These are phyloP conservation scores for Closterium sp. DNA, from an alignment of 139 green algal species.

Conservation along the genomic window DNA sequence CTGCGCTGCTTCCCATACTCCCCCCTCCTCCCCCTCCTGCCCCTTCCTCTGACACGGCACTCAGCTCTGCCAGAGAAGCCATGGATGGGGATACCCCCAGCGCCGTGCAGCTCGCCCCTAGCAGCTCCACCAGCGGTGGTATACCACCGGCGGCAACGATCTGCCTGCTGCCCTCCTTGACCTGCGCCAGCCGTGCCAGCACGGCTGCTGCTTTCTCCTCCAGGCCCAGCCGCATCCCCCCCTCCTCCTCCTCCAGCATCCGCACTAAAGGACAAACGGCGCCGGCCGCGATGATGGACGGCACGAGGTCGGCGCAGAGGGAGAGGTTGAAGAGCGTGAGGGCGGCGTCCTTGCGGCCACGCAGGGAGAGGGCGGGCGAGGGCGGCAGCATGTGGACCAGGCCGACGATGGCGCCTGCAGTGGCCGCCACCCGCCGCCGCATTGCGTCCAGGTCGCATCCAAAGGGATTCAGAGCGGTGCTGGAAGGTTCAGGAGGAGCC, in stretches of 20 bases:
- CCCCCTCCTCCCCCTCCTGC: neutral
- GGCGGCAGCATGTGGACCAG: constrained; percentile 3
- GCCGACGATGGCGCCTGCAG: neutral
- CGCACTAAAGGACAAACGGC: constrained; percentile 11
- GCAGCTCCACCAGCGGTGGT: neutral
- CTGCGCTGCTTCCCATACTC: neutral
- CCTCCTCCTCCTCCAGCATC: neutral
- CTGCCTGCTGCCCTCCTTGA: neutral
- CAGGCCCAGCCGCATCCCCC: neutral
- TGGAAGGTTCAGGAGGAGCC: neutral
- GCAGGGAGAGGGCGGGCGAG: neutral
- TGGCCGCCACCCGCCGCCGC: neutral
- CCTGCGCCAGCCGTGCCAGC: neutral
- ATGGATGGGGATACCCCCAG: neutral
- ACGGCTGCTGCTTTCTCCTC: constrained; percentile 3
- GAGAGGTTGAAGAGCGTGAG: constrained; percentile 39
- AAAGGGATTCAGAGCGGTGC: neutral
- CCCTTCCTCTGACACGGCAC: neutral
- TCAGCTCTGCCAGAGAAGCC: neutral
- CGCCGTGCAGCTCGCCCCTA: neutral
- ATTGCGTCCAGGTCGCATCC: neutral
- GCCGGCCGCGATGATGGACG: neutral
- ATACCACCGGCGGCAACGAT: neutral
- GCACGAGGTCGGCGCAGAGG: neutral
- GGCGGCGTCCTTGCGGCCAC: constrained; percentile 25